phyloP scores from a whole-genome alignment of 2,329 filamentous ascomycete species.

The Paecilomyces niveus region DNA sequence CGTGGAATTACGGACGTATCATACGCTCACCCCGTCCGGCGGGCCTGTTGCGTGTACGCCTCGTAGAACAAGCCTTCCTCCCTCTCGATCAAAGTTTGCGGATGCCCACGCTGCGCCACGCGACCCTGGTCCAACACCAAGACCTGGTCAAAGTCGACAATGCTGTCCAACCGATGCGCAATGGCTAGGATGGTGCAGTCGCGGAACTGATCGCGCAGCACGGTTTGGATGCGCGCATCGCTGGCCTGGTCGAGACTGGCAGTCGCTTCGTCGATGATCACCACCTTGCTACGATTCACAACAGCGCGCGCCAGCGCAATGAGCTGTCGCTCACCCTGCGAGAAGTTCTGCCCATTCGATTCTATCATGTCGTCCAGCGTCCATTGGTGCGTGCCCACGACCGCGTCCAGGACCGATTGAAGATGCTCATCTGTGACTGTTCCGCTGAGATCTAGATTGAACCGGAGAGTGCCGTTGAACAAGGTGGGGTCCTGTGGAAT shows the following conservation, averaged over 20 bases:
- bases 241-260: constrained; percentile 4
- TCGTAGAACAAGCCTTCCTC: constrained; percentile 3
- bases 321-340: constrained; percentile 50
- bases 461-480: constrained; percentile 20
- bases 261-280: constrained; percentile 23
- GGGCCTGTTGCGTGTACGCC: constrained; percentile 3
- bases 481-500: constrained; percentile 63
- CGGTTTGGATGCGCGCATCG: constrained; percentile 3
- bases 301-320: constrained; percentile 51
- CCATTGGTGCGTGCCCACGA: constrained; percentile 3
- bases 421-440: not conserved
- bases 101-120: not conserved
- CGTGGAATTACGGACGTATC: not conserved
- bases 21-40: not conserved
- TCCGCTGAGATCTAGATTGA: constrained; percentile 16
- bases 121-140: not conserved
- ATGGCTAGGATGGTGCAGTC: constrained; percentile 48
- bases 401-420: constrained; percentile 2
- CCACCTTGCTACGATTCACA: constrained; percentile 26
- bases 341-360: constrained; percentile 6
- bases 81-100: constrained; percentile 5
- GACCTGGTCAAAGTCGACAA: not conserved
- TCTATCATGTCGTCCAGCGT: constrained; percentile 6
- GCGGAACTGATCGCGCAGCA: constrained; percentile 32
- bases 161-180: constrained; percentile 39